Conservation (phyloP, 2,329 filamentous ascomycete genomes). For the Aspergillus clavatus region DNA sequence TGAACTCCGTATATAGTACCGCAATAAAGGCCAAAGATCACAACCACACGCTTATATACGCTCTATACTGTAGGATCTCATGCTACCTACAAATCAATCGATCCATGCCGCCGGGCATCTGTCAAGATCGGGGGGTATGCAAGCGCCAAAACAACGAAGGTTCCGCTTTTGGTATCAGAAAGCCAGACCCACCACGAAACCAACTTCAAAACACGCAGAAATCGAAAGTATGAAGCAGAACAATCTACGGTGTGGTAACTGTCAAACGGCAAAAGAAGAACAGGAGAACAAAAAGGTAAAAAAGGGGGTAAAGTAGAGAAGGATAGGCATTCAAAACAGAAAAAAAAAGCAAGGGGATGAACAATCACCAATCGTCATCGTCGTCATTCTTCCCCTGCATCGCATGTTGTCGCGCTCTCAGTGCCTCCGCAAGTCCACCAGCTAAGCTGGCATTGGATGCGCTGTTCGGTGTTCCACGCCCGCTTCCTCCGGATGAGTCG, state of each 20-base stretch:
- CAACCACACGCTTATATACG: neutral
- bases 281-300: too few species aligned
- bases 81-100: neutral
- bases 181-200: neutral
- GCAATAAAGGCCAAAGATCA: too few species aligned
- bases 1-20: too few species aligned
- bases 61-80: neutral
- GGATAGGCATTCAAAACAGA: too few species aligned
- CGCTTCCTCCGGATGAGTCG: slow-evolving; percentile 57
- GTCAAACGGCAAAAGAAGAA: slow-evolving; percentile 10
- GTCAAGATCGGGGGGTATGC: neutral
- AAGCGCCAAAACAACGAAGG: neutral
- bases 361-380: slow-evolving; percentile 63
- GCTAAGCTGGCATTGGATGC: slow-evolving; percentile 57
- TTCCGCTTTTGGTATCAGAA: neutral
- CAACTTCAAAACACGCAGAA: neutral
- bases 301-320: too few species aligned
- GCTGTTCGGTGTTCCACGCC: slow-evolving; percentile 63
- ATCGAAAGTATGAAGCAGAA: neutral
- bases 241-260: too few species aligned
- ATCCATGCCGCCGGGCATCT: neutral
- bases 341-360: slow-evolving; percentile 9
- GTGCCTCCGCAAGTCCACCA: slow-evolving; percentile 71
- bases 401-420: slow-evolving; percentile 69
- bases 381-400: slow-evolving; percentile 67